Base-by-base conservation (phyloP, 2,329 filamentous ascomycete genomes). In the Cucurbitaria berberidis region DNA sequence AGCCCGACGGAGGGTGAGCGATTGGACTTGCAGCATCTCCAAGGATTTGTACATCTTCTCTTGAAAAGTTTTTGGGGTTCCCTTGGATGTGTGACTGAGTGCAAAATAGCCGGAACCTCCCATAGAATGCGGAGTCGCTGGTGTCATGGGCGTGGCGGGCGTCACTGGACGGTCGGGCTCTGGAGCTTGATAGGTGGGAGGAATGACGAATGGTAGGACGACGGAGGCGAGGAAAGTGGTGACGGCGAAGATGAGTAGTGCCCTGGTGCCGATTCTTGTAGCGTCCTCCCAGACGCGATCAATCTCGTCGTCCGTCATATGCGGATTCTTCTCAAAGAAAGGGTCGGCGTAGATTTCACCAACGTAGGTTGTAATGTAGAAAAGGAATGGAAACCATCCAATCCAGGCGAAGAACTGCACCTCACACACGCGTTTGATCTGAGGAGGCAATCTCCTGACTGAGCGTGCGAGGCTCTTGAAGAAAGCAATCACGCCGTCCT, bases 351-450 rank as follows among this genome's bases (percentile, higher is more conserved):
- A 96, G 51, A 98, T 90, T 70, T 96, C 91, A 57, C 90, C 93
- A 63, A 97, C 89, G 74, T 95, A 98, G 16, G 91, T 96, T 1
- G 92, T 96, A 5, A 91, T 91, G 78, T 98, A 98, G 77, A 96
- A 97, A 2, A 98, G 82, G 74, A 96, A 92, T 1, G 93, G 93
- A 67, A 97, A 98, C 86, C 93, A 97, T 46, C 91, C 93, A 51
- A 97, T 87, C 93, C 93, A 98, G 5, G 91, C 91, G 55, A 88
- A 93, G 66, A 80, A 77, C 49, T 81, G 79, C 0, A 80, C 78
- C 46, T 76, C 66, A 52, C 93, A 97, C 32, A 97, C 91, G 59
- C 86, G 88, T 57, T 84, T 84, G 60, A 95, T 91, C 74, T 96
- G 92, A 0, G 88, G 87, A 1, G 93, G 93, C 6, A 98, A 81